Percentiles rank a stretch among this genome's conserved stretches.
Evolutionary conservation across 2,329 filamentous ascomycete species (phyloP).

Genomic region (Lasiodiplodia gonubiensis): DNA sequence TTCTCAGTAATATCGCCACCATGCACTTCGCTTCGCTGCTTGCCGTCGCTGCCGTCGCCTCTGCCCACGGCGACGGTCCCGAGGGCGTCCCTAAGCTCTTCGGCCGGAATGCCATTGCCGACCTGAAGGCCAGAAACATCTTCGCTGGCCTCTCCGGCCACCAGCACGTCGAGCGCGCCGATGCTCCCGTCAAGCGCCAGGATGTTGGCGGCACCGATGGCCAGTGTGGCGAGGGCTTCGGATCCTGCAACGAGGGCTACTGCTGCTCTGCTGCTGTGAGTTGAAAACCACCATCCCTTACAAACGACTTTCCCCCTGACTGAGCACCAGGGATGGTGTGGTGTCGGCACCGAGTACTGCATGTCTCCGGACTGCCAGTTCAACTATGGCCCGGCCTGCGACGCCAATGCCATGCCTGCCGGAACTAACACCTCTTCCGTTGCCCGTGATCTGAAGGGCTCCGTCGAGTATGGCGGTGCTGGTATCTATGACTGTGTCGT

Average conservation of each 20-base stretch:
- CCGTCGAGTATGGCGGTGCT: conserved; percentile 61
- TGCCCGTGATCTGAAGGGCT: conserved; percentile 60
- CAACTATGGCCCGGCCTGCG: conserved; percentile 65
- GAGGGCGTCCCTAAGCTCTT: conserved; percentile 42
- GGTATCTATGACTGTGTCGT: conserved; percentile 63
- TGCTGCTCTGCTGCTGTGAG: conserved; percentile 44
- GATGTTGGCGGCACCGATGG: conserved; percentile 38
- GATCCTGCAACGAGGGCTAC: conserved; percentile 39
- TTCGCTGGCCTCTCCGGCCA: conserved; percentile 35
- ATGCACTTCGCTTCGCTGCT: conserved; percentile 44
- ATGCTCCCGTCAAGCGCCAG: conserved; percentile 39
- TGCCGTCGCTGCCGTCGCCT: conserved; percentile 39
- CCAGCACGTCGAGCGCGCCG: conserved; percentile 33
- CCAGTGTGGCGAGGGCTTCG: conserved; percentile 38
- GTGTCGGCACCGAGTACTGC: conserved; percentile 62
- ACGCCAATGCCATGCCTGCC: conserved; percentile 61
- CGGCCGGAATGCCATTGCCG: conserved; percentile 42
- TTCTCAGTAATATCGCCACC: conserved; percentile 18
- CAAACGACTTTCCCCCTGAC: not conserved
- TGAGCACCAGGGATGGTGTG: conserved; percentile 56
- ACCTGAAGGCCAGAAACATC: conserved; percentile 42
- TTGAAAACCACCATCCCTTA: conserved; percentile 30
- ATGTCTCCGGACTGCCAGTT: conserved; percentile 67
- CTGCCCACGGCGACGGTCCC: conserved; percentile 38
- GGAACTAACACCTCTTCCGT: conserved; percentile 63